These are phyloP conservation scores for Chamaenerion angustifolium DNA, from an alignment of 345 rosid species.

Conservation along the genomic window DNA sequence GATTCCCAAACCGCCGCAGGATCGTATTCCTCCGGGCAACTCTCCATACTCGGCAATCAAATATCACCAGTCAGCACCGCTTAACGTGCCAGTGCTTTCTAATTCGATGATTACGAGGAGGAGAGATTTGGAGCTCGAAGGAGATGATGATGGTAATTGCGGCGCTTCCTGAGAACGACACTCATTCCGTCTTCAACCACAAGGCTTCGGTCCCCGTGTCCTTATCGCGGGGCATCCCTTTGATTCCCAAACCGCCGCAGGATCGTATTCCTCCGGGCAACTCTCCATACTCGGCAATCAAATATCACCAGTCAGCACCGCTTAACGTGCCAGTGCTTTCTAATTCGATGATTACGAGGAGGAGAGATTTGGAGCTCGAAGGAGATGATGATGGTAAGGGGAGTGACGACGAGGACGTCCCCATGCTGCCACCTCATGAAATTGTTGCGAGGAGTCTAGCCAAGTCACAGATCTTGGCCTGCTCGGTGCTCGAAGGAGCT, in stretches of 20 bases:
- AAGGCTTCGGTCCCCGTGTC: slow-evolving; percentile 29
- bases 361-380: slow-evolving; percentile 13
- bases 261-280: slow-evolving; percentile 27
- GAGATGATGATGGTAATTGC: too few species aligned
- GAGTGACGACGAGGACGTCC: slow-evolving; percentile 32
- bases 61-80: slow-evolving; percentile 62
- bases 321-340: slow-evolving; percentile 53
- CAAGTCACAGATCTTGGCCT: slow-evolving; percentile 36
- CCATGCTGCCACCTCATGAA: slow-evolving; percentile 83
- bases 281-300: slow-evolving; percentile 13
- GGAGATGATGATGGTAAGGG: slow-evolving; percentile 6
- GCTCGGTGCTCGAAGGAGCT: slow-evolving; percentile 78
- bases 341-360: slow-evolving; percentile 14
- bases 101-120: slow-evolving; percentile 24
- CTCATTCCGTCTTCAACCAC: slow-evolving; percentile 35
- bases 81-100: slow-evolving; percentile 49
- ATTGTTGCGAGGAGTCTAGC: slow-evolving; percentile 57
- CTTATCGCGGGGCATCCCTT: slow-evolving; percentile 28
- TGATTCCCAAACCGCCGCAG: slow-evolving; percentile 53
- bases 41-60: slow-evolving; percentile 14
- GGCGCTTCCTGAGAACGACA: slow-evolving; percentile 39
- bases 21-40: slow-evolving; percentile 21
- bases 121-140: slow-evolving; percentile 27
- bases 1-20: slow-evolving; percentile 58
- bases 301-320: slow-evolving; percentile 60